These are phyloP conservation scores for Sporisorium iseilematis-ciliati DNA, from an alignment of 1,284 basidiomycete species.

Conservation along the genomic window DNA sequence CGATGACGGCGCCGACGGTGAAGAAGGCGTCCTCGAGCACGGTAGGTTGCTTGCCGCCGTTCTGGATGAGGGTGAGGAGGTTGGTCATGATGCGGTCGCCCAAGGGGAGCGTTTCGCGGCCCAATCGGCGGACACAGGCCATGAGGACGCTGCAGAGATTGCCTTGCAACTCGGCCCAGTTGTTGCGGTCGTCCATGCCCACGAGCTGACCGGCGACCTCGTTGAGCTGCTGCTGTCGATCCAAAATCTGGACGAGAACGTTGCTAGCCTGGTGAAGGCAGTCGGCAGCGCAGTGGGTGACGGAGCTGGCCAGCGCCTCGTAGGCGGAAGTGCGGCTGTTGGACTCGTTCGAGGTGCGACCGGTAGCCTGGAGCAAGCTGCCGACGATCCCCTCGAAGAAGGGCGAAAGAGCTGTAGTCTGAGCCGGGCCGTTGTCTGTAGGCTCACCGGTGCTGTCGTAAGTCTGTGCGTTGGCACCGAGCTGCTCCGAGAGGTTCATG, in stretches of 20 bases:
- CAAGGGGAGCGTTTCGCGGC: conserved; percentile 84
- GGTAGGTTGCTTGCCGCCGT: conserved; percentile 88
- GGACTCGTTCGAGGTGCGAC: conserved; percentile 84
- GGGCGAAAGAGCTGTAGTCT: conserved; percentile 79
- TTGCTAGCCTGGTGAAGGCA: conserved; percentile 85
- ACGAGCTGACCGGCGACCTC: conserved; percentile 82
- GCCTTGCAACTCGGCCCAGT: conserved; percentile 98
- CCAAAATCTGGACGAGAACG: conserved; percentile 83
- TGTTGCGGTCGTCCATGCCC: conserved; percentile 94
- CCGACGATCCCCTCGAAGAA: conserved; percentile 81
- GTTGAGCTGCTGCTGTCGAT: conserved; percentile 89
- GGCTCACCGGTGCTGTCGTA: conserved; percentile 73
- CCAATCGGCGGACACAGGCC: conserved; percentile 75
- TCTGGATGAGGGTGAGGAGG: conserved; percentile 84
- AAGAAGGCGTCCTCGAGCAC: conserved; percentile 98
- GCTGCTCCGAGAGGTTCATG: conserved; percentile 80
- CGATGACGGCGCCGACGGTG: conserved; percentile 81
- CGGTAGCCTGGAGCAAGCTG: conserved; percentile 60
- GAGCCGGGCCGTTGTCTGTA: conserved; percentile 70
- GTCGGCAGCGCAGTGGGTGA: conserved; percentile 84
- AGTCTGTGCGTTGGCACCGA: conserved; percentile 55
- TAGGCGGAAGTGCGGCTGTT: conserved; percentile 96
- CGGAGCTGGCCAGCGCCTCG: conserved; percentile 89
- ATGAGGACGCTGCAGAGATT: conserved; percentile 81
- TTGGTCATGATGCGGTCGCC: conserved; percentile 96